Conservation (phyloP, 129 eudicot genomes). For the Tanacetum coccineum region DNA sequence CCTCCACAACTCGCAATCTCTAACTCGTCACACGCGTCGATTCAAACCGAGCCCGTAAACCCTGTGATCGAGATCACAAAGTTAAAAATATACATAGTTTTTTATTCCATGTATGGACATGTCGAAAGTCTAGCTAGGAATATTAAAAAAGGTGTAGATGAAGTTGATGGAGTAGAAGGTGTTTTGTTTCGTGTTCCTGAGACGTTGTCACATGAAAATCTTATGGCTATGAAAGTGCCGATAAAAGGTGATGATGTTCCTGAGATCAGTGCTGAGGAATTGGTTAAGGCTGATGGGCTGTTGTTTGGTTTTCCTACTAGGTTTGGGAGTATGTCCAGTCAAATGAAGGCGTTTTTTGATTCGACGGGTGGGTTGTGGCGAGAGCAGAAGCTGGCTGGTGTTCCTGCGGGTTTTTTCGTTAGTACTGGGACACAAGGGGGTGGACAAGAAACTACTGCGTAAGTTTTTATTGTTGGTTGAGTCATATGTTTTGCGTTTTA, state of each 20-base stretch:
- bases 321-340: slow-evolving; percentile 63
- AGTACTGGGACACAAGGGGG: slow-evolving; percentile 74
- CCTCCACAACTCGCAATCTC: slow-evolving; percentile 23
- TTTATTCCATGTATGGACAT: slow-evolving; percentile 70
- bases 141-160: slow-evolving; percentile 67
- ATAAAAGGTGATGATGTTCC: slow-evolving; percentile 47
- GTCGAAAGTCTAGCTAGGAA: slow-evolving; percentile 58
- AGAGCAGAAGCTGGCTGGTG: slow-evolving; percentile 71
- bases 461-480: slow-evolving; percentile 35
- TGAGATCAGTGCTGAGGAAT: slow-evolving; percentile 40
- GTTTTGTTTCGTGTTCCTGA: slow-evolving; percentile 58
- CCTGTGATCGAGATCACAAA: slow-evolving; percentile 21
- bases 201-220: slow-evolving; percentile 43
- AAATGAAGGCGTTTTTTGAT: slow-evolving; percentile 75
- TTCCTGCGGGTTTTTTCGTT: slow-evolving; percentile 77
- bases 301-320: slow-evolving; percentile 84
- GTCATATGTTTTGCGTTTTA: not conserved
- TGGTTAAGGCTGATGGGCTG: slow-evolving; percentile 68
- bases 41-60: slow-evolving; percentile 15
- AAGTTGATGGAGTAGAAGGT: slow-evolving; percentile 65
- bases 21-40: slow-evolving; percentile 13
- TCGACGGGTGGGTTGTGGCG: slow-evolving; percentile 60
- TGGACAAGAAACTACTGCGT: slow-evolving; percentile 79
- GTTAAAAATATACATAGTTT: slow-evolving; percentile 52
- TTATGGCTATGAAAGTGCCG: slow-evolving; percentile 58